Conservation (phyloP, 1,284 basidiomycete species). For the Ustilago tritici region DNA sequence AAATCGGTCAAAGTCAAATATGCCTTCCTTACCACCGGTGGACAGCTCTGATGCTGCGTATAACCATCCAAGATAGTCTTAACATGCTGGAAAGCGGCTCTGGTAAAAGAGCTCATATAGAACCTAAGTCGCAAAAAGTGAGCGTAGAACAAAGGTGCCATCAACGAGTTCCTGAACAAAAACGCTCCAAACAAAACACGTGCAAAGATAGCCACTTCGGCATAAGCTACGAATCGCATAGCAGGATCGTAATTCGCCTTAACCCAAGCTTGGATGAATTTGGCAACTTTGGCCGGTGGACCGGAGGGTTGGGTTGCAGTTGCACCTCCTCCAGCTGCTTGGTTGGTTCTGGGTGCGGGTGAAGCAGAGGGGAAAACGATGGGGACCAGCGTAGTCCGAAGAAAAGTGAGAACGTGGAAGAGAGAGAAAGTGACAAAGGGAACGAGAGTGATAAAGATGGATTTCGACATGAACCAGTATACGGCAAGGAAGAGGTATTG, state of each 20-base stretch:
- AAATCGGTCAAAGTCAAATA: slow-evolving; percentile 65
- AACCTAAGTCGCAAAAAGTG: slow-evolving; percentile 67
- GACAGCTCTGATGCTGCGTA: slow-evolving; percentile 63
- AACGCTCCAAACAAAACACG: slow-evolving; percentile 68
- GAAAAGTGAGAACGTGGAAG: slow-evolving; percentile 68
- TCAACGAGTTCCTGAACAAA: slow-evolving; percentile 64
- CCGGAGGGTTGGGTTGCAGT: slow-evolving; percentile 37
- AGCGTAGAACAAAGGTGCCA: slow-evolving; percentile 67
- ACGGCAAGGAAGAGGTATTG: slow-evolving; percentile 69
- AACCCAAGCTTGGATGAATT: slow-evolving; percentile 68
- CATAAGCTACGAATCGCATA: slow-evolving; percentile 70
- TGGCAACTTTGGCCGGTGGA: slow-evolving; percentile 59
- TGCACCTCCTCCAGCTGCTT: slow-evolving; percentile 32
- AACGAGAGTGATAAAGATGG: slow-evolving; percentile 69
- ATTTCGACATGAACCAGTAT: slow-evolving; percentile 69
- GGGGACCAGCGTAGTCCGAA: slow-evolving; percentile 62
- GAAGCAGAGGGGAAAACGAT: slow-evolving; percentile 54
- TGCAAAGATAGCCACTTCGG: slow-evolving; percentile 68
- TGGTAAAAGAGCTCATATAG: slow-evolving; percentile 68
- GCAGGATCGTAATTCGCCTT: slow-evolving; percentile 69
- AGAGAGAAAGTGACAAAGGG: slow-evolving; percentile 69
- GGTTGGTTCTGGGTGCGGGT: slow-evolving; percentile 31
- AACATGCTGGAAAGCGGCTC: slow-evolving; percentile 67
- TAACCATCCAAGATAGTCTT: slow-evolving; percentile 57
- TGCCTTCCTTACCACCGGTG: slow-evolving; percentile 62